These are phyloP conservation scores for Podospora sp. DNA, from an alignment of 495 filamentous ascomycete species.

Conservation along the genomic window DNA sequence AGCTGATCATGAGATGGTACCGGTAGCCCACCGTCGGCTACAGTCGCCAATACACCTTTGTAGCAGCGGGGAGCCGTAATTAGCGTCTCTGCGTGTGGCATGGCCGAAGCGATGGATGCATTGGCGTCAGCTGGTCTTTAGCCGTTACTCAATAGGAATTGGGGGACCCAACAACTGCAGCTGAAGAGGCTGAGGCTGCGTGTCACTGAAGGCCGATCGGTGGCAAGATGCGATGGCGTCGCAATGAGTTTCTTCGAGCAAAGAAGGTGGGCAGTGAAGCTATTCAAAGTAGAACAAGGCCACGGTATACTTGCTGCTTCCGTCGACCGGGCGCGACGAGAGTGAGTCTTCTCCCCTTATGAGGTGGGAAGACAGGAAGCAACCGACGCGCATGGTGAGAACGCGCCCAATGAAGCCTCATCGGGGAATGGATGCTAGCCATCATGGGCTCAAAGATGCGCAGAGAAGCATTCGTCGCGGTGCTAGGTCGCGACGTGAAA, in stretches of 20 bases:
- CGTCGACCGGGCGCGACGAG: neutral
- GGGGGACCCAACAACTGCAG: neutral
- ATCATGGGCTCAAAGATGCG: neutral
- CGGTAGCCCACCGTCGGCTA: neutral
- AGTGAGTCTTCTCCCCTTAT: neutral
- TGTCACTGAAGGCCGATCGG: neutral
- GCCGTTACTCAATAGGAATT: neutral
- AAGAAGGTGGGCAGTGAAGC: neutral
- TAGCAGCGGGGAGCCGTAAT: conserved; percentile 4
- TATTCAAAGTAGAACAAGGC: neutral
- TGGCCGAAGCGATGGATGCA: conserved; percentile 4
- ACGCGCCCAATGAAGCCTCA: neutral
- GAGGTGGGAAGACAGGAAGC: neutral
- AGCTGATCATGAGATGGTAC: neutral
- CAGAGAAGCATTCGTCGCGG: neutral
- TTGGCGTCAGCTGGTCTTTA: neutral
- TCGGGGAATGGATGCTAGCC: neutral
- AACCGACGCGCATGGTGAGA: neutral
- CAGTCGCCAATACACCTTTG: neutral
- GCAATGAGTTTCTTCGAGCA: neutral
- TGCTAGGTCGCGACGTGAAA: neutral
- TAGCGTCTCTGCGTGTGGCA: conserved; percentile 3
- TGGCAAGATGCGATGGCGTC: neutral
- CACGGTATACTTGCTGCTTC: neutral
- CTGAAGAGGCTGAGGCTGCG: neutral